A percentile compares a stretch with the other conserved stretches of the same genome.
Conservation (phyloP, 371 early-diverging fungal genomes). For the Rhizopus delemar region DNA sequence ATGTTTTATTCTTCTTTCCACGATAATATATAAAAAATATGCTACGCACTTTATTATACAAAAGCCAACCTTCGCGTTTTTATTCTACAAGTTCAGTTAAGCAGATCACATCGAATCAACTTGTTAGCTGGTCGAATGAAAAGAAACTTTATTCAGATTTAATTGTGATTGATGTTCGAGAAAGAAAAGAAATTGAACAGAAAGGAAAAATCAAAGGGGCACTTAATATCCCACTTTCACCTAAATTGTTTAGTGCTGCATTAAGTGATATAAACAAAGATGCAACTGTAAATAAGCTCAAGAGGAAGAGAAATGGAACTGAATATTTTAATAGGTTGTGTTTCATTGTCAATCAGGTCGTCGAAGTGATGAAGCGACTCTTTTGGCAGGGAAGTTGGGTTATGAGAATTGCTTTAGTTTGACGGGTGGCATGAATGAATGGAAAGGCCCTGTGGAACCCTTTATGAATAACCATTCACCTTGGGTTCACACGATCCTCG, state of each 20-base stretch:
- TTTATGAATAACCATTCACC: constrained; percentile 50
- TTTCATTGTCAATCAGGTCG: constrained; percentile 50
- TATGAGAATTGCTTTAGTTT: constrained; percentile 36
- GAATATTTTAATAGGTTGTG: constrained; percentile 25
- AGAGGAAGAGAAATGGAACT: background rate
- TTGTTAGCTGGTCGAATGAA: constrained; percentile 7
- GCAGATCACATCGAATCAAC: constrained; percentile 4
- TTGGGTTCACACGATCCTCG: constrained; percentile 48
- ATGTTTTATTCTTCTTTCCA: background rate
- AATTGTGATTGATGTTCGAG: constrained; percentile 30
- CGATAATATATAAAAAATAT: background rate
- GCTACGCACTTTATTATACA: background rate
- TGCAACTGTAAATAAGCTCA: constrained; percentile 15
- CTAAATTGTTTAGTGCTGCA: constrained; percentile 20
- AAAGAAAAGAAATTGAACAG: constrained; percentile 28
- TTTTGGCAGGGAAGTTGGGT: constrained; percentile 31
- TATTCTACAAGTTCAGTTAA: constrained; percentile 6
- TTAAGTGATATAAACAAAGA: constrained; percentile 30
- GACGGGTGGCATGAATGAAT: constrained; percentile 39
- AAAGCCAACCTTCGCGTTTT: background rate
- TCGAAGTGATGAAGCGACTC: constrained; percentile 36
- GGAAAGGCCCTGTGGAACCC: constrained; percentile 38
- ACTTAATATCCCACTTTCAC: constrained; percentile 24
- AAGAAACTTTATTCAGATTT: constrained; percentile 6
- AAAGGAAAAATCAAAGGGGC: constrained; percentile 30